These are phyloP conservation scores for Pythium folliculosum DNA, from an alignment of 352 stramenopile species.

Conservation along the genomic window DNA sequence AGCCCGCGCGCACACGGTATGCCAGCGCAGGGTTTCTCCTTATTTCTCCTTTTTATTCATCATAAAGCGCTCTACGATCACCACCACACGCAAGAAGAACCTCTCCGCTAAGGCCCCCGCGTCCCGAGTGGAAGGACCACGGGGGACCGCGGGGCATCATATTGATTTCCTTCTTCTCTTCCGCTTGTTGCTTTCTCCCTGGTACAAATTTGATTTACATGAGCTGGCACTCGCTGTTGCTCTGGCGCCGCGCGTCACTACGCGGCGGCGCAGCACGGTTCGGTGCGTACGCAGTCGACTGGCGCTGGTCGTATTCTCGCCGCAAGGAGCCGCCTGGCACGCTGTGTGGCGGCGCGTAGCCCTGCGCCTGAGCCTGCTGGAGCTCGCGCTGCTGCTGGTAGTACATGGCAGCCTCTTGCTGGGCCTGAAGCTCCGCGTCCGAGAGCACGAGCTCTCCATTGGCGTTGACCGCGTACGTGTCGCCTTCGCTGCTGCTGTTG, in stretches of 20 bases:
- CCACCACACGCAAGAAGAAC: background rate
- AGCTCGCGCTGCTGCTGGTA: slow-evolving; percentile 73
- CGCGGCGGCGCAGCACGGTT: slow-evolving; percentile 21
- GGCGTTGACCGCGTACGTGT: slow-evolving; percentile 43
- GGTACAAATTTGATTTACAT: slow-evolving; percentile 34
- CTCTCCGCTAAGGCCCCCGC: background rate
- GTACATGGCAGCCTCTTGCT: slow-evolving; percentile 52
- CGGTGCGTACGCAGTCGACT: slow-evolving; percentile 24
- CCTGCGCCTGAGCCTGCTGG: slow-evolving; percentile 15
- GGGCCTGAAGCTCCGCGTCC: slow-evolving; percentile 64
- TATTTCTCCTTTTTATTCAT: background rate
- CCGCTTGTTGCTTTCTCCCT: background rate
- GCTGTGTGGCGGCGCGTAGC: background rate
- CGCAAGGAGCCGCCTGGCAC: slow-evolving; percentile 7
- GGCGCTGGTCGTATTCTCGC: slow-evolving; percentile 53
- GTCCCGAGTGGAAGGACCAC: slow-evolving; percentile 20
- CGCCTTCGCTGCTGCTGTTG: slow-evolving; percentile 36
- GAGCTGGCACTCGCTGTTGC: slow-evolving; percentile 46
- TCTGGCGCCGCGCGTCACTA: slow-evolving; percentile 15
- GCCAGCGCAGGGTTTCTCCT: background rate
- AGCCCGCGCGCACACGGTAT: slow-evolving; percentile 1
- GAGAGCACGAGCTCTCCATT: slow-evolving; percentile 65
- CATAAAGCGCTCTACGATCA: background rate
- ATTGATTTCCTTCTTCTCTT: background rate
- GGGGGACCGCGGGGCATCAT: background rate